Conservation (phyloP, 176 grass and related monocot species). For the Elymus sibiricus region DNA sequence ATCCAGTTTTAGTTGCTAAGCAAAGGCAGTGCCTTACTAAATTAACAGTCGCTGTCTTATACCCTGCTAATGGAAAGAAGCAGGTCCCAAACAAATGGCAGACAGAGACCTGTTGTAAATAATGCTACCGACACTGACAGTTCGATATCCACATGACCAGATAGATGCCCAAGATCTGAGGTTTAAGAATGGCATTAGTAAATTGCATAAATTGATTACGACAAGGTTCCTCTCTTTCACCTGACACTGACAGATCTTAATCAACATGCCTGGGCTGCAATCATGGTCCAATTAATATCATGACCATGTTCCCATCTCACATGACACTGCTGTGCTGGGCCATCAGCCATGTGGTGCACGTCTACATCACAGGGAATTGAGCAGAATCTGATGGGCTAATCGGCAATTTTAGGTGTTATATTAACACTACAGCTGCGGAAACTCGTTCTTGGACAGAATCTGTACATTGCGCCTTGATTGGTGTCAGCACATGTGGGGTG, state of each 20-base stretch:
- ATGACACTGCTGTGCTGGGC: slow-evolving; percentile 3
- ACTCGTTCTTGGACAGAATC: background rate
- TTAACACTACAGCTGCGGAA: background rate
- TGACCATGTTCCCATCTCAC: slow-evolving; percentile 13
- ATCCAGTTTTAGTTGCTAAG: background rate
- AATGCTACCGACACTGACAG: background rate
- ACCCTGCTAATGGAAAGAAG: background rate
- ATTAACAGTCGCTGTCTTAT: background rate
- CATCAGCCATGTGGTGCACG: slow-evolving; percentile 18
- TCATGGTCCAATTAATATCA: background rate
- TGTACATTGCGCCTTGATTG: background rate
- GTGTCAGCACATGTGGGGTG: background rate
- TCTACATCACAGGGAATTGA: background rate
- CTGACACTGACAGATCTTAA: slow-evolving; percentile 16
- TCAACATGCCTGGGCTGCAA: background rate
- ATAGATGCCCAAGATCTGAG: background rate
- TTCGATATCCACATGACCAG: background rate
- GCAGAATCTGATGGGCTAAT: background rate
- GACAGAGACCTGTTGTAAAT: background rate
- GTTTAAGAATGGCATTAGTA: background rate
- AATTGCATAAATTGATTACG: background rate
- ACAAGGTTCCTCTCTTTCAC: slow-evolving; percentile 25
- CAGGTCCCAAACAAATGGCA: background rate
- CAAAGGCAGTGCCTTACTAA: background rate
- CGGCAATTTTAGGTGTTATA: background rate